These are phyloP conservation scores for Sclerotiophoma versabilis DNA, from an alignment of 2,329 filamentous ascomycete species.

Conservation along the genomic window DNA sequence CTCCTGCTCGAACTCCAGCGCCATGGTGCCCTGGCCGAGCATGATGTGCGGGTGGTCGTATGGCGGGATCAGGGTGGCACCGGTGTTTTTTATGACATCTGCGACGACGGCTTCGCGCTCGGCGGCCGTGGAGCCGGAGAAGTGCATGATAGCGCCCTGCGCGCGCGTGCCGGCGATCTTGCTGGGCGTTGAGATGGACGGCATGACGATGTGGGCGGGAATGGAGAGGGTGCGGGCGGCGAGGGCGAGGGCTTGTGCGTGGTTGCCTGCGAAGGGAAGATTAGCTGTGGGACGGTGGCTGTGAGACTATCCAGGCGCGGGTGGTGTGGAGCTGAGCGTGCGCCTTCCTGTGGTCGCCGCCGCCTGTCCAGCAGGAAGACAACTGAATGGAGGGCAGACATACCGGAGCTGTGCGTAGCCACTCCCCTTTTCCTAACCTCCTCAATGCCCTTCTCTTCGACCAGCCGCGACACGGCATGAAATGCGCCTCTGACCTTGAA, in stretches of 20 bases:
- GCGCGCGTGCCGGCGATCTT: slow-evolving; percentile 84
- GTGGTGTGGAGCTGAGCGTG: neutral
- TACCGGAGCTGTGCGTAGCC: slow-evolving; percentile 88
- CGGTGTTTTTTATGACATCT: slow-evolving; percentile 73
- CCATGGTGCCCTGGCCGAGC: slow-evolving; percentile 90
- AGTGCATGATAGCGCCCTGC: slow-evolving; percentile 80
- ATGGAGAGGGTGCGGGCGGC: slow-evolving; percentile 77
- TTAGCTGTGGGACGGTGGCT: neutral
- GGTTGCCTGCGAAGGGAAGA: slow-evolving; percentile 71
- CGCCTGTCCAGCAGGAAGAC: neutral
- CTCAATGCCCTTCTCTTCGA: slow-evolving; percentile 60
- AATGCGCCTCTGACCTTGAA: slow-evolving; percentile 95
- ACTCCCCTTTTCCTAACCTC: slow-evolving; percentile 69
- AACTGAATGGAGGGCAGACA: slow-evolving; percentile 14
- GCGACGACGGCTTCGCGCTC: slow-evolving; percentile 82
- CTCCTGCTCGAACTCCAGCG: slow-evolving; percentile 81
- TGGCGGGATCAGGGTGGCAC: slow-evolving; percentile 82
- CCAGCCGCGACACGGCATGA: slow-evolving; percentile 77
- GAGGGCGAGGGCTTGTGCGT: slow-evolving; percentile 89
- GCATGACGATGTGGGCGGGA: slow-evolving; percentile 91
- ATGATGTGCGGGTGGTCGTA: slow-evolving; percentile 94
- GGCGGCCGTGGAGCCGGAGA: slow-evolving; percentile 78
- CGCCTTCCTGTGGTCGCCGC: neutral
- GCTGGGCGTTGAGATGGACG: slow-evolving; percentile 78
- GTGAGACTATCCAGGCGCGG: neutral